phyloP scores from a whole-genome alignment of 805 yeast species.

The Cyberlindnera petersonii region DNA sequence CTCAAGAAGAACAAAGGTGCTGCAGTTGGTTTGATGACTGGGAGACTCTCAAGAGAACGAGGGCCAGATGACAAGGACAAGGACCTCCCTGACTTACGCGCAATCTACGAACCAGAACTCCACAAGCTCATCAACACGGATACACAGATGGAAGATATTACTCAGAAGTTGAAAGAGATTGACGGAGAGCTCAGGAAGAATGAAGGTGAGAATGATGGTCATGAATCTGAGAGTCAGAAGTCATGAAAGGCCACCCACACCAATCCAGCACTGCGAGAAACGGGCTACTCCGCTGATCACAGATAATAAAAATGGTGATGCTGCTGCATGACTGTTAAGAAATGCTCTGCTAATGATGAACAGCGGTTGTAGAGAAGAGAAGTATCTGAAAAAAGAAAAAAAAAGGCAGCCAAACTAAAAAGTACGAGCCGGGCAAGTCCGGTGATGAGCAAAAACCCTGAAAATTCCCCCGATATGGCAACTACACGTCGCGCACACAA shows the following conservation, averaged over 20 bases:
- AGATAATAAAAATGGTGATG: no score
- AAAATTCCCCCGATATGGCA: conserved; percentile 8
- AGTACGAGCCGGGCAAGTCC: conserved; percentile 15
- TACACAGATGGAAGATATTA: conserved; percentile 10
- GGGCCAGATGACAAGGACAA: conserved; percentile 1
- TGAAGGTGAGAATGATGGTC: neutral
- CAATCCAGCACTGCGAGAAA: no score
- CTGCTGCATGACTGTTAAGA: no score
- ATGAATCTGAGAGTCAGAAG: no score
- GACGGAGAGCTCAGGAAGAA: neutral
- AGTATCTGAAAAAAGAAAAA: no score
- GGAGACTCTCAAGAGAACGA: conserved; percentile 7
- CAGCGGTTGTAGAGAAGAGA: no score
- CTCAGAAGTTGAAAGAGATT: conserved; percentile 8
- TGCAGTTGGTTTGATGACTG: conserved; percentile 24
- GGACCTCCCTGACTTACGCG: conserved; percentile 9
- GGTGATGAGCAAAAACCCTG: neutral
- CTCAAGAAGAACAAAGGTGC: conserved; percentile 24
- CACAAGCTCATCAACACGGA: conserved; percentile 15
- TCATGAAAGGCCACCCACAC: no score
- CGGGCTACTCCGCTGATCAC: no score
- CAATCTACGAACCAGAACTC: conserved; percentile 21
- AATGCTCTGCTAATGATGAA: no score
- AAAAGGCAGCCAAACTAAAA: no score
- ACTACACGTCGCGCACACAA: no score